Base-by-base conservation (phyloP, 2,329 filamentous ascomycete species). In the Venturia aucupariae region DNA sequence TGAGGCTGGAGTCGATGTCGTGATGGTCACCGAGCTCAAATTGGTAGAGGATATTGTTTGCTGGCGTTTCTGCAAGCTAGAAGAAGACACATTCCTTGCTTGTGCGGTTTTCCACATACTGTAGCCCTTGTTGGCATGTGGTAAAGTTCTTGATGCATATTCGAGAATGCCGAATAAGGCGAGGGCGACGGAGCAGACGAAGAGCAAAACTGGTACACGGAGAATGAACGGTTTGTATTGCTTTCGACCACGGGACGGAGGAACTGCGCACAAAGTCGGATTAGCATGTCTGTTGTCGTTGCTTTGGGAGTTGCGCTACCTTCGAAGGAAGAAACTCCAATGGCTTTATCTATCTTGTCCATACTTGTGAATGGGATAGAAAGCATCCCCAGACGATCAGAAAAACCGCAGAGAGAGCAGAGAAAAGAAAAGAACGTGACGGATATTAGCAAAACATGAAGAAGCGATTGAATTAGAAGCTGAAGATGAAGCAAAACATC, bases 211-310 rank as follows among this genome's bases (percentile, higher is more conserved):
- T 44, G 62, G 62, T 24, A 64, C 35, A 17, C 62, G 62, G 38
- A 64, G 62, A 27, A 64, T 59, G 51, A 51, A 32, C n/a, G 62
- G 62, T 24, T 32, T 64, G 38, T 22, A 64, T 27, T 46, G 44
- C 27, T 46, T 48, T 30, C 42, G 61, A 22, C 44, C 22, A 30
- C 32, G 61, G 17, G 61, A 46, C 17, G 61, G 35, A 24, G 59
- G 59, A 17, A 61, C 59, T 61, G 15, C 27, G 4, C 17, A 48
- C 19, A n/a, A 22, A 48, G 19, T 57, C 51, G 30, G 27, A 13
- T 51, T 27, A 51, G 22, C 22, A 51, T 5, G 22, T 15, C 5
- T 27, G 6, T 51, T 24, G 2, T 24, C 46, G 46, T 27, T 22
- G 44, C 44, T 22, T 48, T n/a, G n/a, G 11, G 44, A 22, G 22